phyloP scores from a whole-genome alignment of 192 early-diverging fungal genomes.

The Coemansia sp. region DNA sequence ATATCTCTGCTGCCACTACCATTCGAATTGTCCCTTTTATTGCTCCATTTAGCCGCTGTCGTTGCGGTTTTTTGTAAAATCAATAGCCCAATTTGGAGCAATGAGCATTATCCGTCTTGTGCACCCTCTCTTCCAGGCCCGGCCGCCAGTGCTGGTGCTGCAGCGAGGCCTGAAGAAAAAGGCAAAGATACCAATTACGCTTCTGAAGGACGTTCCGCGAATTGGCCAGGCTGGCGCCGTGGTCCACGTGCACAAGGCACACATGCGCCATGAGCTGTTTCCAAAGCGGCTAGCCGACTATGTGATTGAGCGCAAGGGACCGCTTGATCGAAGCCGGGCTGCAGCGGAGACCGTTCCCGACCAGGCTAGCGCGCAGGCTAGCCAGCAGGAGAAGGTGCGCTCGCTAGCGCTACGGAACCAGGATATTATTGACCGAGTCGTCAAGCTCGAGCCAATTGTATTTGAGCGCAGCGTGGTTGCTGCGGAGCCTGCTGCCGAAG shows the following conservation, averaged over 20 bases:
- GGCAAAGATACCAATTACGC: conserved; percentile 30
- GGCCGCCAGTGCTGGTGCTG: conserved; percentile 11
- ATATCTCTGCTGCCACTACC: too few species aligned
- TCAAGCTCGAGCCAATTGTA: conserved; percentile 24
- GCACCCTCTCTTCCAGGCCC: conserved; percentile 12
- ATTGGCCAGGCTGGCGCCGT: conserved; percentile 35
- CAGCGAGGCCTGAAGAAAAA: conserved; percentile 39
- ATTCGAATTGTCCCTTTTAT: too few species aligned
- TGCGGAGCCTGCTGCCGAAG: conserved; percentile 2
- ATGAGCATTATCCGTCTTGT: conserved; percentile 23
- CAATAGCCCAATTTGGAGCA: too few species aligned
- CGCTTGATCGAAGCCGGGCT: conserved; percentile 30
- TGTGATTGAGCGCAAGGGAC: conserved; percentile 22
- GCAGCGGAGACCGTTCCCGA: background rate
- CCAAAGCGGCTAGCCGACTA: conserved; percentile 50
- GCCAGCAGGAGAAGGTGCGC: conserved; percentile 20
- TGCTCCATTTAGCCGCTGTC: too few species aligned
- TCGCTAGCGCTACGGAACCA: conserved; percentile 42
- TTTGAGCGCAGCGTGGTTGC: conserved; percentile 36
- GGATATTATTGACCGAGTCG: conserved; percentile 16
- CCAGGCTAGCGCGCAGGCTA: background rate
- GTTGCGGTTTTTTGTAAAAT: too few species aligned
- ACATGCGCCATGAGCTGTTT: conserved; percentile 49
- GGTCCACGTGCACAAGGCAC: conserved; percentile 29
- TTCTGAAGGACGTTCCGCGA: conserved; percentile 31